Conservation (phyloP, 768 basidiomycete species). For the Leccinum subtestaceum region DNA sequence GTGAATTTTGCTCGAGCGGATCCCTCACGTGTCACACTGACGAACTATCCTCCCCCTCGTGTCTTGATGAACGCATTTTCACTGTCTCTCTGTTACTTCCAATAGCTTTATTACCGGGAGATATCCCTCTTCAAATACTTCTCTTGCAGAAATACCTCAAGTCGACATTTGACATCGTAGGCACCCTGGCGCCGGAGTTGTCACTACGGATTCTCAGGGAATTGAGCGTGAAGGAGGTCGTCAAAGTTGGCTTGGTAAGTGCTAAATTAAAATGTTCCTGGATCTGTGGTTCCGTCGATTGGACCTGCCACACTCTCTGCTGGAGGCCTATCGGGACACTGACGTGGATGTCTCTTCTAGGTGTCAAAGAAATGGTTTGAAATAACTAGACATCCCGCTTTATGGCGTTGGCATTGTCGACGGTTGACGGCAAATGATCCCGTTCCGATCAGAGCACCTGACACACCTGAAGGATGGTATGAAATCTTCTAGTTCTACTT, state of each 20-base stretch:
- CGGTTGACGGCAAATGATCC: constrained; percentile 73
- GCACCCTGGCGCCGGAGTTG: constrained; percentile 63
- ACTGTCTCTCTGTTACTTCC: constrained; percentile 2
- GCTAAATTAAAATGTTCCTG: not conserved
- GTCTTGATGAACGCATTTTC: not conserved
- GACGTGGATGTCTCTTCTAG: constrained; percentile 14
- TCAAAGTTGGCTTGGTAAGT: constrained; percentile 44
- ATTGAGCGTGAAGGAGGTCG: constrained; percentile 57
- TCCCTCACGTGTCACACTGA: not conserved
- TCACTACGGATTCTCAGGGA: constrained; percentile 60
- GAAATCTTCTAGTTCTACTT: constrained; percentile 21
- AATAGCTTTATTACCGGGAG: constrained; percentile 76
- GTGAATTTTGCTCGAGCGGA: constrained; percentile 7
- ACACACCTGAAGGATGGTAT: constrained; percentile 70
- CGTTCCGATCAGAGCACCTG: constrained; percentile 57
- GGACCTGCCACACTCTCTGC: not conserved
- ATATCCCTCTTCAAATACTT: constrained; percentile 79
- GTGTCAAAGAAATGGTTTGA: constrained; percentile 45
- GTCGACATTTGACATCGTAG: constrained; percentile 81
- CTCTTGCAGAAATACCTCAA: constrained; percentile 81
- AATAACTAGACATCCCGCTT: constrained; percentile 52
- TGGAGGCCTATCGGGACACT: not conserved
- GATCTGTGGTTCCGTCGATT: not conserved
- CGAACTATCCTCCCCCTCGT: not conserved
- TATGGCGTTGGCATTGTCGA: constrained; percentile 78